phyloP scores from a whole-genome alignment of 805 yeast species.

The Wickerhamomyces sydowiorum region DNA sequence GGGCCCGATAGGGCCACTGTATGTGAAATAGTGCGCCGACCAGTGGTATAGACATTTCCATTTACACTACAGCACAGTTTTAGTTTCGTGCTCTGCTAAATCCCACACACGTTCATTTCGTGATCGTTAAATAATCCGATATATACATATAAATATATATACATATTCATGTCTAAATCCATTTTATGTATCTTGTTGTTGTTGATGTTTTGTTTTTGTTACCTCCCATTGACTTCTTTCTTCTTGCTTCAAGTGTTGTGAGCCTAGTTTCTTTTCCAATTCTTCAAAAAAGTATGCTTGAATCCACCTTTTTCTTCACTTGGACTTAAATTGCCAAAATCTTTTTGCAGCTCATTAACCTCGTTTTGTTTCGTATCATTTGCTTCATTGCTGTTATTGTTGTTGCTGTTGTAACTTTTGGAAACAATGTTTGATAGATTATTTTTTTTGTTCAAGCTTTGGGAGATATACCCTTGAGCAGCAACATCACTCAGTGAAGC shows the following conservation, averaged over 20 bases:
- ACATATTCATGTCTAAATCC: background rate
- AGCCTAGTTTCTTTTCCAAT: constrained; percentile 16
- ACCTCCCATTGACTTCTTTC: background rate
- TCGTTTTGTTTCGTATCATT: background rate
- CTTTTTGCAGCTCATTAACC: constrained; percentile 15
- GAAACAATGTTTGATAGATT: constrained; percentile 5
- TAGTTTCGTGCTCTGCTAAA: background rate
- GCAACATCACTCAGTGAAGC: constrained; percentile 48
- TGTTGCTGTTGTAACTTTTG: background rate
- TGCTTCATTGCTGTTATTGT: background rate
- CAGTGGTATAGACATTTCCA: no score
- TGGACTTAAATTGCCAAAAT: constrained; percentile 10
- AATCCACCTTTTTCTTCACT: constrained; percentile 7
- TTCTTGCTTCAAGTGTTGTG: no score
- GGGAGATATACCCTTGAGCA: constrained; percentile 32
- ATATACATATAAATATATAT: background rate
- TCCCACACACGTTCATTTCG: background rate
- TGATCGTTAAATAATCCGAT: background rate
- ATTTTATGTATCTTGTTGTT: background rate
- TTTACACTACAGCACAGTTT: background rate
- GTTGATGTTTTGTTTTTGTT: background rate
- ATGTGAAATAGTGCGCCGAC: no score
- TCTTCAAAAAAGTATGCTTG: constrained; percentile 13
- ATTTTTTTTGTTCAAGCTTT: constrained; percentile 10
- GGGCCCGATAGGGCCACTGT: no score